Evolutionary conservation across 495 filamentous ascomycete genomes (phyloP).

Genomic region (Collariella sp.): DNA sequence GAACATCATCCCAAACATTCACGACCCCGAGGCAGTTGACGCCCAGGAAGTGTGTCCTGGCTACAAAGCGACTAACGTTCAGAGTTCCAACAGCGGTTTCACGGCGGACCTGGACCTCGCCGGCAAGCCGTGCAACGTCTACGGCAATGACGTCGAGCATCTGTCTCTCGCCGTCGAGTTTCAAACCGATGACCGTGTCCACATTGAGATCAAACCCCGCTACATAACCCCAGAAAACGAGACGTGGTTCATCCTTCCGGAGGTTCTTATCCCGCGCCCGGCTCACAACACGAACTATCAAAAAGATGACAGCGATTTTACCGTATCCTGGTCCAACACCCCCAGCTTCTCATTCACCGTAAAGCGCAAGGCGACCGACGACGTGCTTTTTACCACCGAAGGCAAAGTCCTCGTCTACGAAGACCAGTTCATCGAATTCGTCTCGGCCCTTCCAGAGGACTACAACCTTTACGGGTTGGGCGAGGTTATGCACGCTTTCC

Average conservation of each 20-base stretch:
- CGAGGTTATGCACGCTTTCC: conserved; percentile 67
- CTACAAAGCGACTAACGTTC: conserved; percentile 59
- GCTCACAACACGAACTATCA: conserved; percentile 31
- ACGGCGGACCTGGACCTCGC: conserved; percentile 59
- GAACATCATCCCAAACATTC: conserved; percentile 58
- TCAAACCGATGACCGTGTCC: conserved; percentile 60
- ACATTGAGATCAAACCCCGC: conserved; percentile 68
- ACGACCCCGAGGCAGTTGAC: conserved; percentile 62
- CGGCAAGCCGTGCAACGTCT: conserved; percentile 60
- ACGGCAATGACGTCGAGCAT: conserved; percentile 59
- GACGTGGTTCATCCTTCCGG: conserved; percentile 60
- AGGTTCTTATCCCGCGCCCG: conserved; percentile 54
- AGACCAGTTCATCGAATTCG: conserved; percentile 71
- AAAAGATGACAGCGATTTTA: conserved; percentile 38
- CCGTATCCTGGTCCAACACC: conserved; percentile 53
- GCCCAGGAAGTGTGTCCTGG: conserved; percentile 69
- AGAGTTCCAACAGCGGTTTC: conserved; percentile 38
- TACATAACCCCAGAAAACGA: conserved; percentile 54
- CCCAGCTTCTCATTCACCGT: conserved; percentile 71
- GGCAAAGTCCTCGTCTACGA: conserved; percentile 64
- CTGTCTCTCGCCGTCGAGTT: conserved; percentile 63
- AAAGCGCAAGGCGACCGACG: conserved; percentile 48
- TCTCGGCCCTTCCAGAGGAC: conserved; percentile 58
- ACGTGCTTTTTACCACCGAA: conserved; percentile 69
- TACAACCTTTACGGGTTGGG: conserved; percentile 80